Evolutionary conservation across 83 land plant species (phyloP), one percentile per base, ranked within the genome.

Genomic region (Diphasiastrum complanatum): DNA sequence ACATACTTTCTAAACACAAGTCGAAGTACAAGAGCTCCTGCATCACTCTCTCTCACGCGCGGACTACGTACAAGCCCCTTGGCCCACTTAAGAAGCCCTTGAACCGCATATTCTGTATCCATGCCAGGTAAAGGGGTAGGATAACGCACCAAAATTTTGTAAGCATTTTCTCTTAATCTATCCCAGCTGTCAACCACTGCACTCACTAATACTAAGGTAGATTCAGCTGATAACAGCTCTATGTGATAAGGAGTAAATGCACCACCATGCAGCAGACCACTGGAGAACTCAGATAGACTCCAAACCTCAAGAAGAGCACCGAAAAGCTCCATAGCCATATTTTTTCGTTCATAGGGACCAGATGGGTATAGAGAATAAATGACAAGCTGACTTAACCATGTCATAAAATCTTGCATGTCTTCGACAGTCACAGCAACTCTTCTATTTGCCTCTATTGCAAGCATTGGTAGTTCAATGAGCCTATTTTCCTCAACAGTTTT

Each of bases 171-270:
- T 63, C 99, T 78, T 47, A 95, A 71, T 67, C 71, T 76, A 63
- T 95, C 99, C 99, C 99, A 95, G 68, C 99, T 95, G 79, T 95
- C 99, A 64, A 95, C 76, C 36, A 95, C 73, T 25, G 99, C 85
- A 35, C 86, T 83, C 35, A 95, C 87, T 38, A 95, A 65, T 34
- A 82, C 64, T 52, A 83, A 50, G 12, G 89, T 82, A 26, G 86
- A 78, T 51, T 84, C 92, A 20, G 82, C 81, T 53, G 76, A 76
- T 29, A 79, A 65, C 47, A 95, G 63, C 11, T 83, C 79, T 61
- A 59, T 27, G 45, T 34, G 75, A 68, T 85, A 83, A 4, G 92
- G 96, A 61, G 64, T 67, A 10, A 36, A 82, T 57, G 32, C 34
- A 34, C 32, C 28, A 51, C 45, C 66, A 31, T 51, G 65, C 33